Conservation (phyloP, 306 rosid species). For the Macrotyloma uniflorum region DNA sequence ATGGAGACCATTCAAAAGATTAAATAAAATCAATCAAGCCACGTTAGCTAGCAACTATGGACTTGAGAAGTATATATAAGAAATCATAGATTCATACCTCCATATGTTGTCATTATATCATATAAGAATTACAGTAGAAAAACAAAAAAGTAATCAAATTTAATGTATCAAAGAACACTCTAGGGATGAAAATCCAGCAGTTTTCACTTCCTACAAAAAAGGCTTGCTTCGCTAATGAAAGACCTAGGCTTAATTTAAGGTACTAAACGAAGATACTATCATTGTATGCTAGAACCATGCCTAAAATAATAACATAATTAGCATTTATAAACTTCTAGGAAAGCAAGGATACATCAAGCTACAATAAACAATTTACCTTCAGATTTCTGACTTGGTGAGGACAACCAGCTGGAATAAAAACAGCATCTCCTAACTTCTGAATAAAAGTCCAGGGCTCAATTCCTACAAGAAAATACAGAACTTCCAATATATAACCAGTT, state of each 20-base stretch:
- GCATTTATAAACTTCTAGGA: not conserved
- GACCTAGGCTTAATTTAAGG: not conserved
- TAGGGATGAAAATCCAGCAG: not conserved
- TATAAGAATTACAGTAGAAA: not conserved
- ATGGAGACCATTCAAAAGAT: not conserved
- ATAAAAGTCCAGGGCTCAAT: slow-evolving; percentile 55
- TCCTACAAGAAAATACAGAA: slow-evolving; percentile 35
- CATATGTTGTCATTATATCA: not conserved
- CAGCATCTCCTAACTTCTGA: slow-evolving; percentile 51
- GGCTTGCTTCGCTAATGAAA: not conserved
- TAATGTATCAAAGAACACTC: not conserved
- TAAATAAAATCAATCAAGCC: slow-evolving; percentile 12
- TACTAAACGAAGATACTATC: not conserved
- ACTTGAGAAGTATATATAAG: not conserved
- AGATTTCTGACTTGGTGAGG: slow-evolving; percentile 53
- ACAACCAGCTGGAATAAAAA: slow-evolving; percentile 50
- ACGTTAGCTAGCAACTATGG: not conserved
- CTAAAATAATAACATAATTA: not conserved
- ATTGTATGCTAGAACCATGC: not conserved
- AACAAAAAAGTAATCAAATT: not conserved
- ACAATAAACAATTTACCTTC: slow-evolving; percentile 32
- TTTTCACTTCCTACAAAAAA: not conserved
- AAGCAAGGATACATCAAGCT: not conserved
- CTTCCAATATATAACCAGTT: not conserved
- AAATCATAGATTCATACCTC: not conserved